phyloP scores from a whole-genome alignment of 2,329 filamentous ascomycete species.

The Pseudopyrenochaeta lycopersici region DNA sequence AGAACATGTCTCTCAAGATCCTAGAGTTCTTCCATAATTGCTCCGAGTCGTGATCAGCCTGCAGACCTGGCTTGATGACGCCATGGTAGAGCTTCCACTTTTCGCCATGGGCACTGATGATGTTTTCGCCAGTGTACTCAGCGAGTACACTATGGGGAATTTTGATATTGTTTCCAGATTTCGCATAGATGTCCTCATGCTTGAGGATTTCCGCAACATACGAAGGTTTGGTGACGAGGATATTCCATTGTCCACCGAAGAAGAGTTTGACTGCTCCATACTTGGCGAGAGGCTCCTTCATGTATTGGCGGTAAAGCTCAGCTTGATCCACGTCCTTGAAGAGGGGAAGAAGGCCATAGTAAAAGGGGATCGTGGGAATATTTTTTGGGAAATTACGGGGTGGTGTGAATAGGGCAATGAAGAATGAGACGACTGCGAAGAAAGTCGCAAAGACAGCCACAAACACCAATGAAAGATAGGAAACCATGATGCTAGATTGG shows the following conservation, averaged over 20 bases:
- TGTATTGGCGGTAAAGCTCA: constrained; percentile 52
- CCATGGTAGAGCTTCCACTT: constrained; percentile 41
- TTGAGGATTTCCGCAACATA: constrained; percentile 54
- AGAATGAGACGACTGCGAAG: constrained; percentile 30
- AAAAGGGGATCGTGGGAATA: constrained; percentile 57
- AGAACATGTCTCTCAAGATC: constrained; percentile 37
- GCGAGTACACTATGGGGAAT: constrained; percentile 43
- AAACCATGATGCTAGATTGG: constrained; percentile 25
- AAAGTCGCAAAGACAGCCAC: constrained; percentile 24
- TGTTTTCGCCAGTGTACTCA: constrained; percentile 44
- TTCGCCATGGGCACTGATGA: constrained; percentile 43
- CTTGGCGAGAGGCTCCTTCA: constrained; percentile 49
- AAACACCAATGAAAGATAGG: constrained; percentile 33
- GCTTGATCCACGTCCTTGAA: constrained; percentile 56
- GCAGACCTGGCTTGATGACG: constrained; percentile 43
- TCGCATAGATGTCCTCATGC: constrained; percentile 41
- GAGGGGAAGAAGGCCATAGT: constrained; percentile 54
- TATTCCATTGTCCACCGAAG: constrained; percentile 60
- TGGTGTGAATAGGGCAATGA: constrained; percentile 35
- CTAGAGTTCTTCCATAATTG: constrained; percentile 35
- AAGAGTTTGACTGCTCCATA: constrained; percentile 60
- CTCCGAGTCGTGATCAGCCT: constrained; percentile 34
- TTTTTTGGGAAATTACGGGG: constrained; percentile 43
- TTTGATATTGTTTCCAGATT: constrained; percentile 44
- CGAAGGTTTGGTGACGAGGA: constrained; percentile 56